Evolutionary conservation across 257 asterid genomes (phyloP), one percentile per base, ranked within the genome.

Genomic region (Solanum raphanifolium): DNA sequence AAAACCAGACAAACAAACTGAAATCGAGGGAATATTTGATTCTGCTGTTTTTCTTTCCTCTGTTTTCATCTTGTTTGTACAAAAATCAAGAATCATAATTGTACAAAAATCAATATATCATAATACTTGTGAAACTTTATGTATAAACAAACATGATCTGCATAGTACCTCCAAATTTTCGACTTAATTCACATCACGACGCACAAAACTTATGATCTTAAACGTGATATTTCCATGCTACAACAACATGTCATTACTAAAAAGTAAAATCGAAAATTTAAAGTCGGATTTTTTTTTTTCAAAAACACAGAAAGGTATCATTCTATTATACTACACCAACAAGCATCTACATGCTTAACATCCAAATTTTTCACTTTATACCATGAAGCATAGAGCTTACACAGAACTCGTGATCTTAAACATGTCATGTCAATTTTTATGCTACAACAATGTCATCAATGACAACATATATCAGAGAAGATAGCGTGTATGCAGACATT

Each of bases 391-490:
- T 6, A 13, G 3, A 27, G 1, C 10, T 13, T 66, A 66, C 8
- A 13, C 3, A 15, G 0, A 71, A 71, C 8, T 32, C 3, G 15
- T 18, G 4, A 0, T 72, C 7, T 32, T 32, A 72, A 72, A 72
- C 2, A 11, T 72, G 27, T 0, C 25, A 32, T 0, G 2, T 8
- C 1, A 32, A 65, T 31, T 16, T 71, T 21, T 16, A 52, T 71
- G n/a, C 78, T 7, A 31, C 20, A 31, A 31, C 39, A 69, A 15
- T 32, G 34, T 32, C 34, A 32, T 32, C n/a, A 55, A 55, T 55
- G 10, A 18, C 4, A 15, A 52, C 9, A 52, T 0, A 52, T 52
- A 2, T 0, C n/a, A 52, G 1, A 0, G 4, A 55, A 0, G 4
- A 0, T 55, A 55, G n/a, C 0, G 10, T 55, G n/a, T 2, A 18